phyloP scores from a whole-genome alignment of 306 rosid species.

The Corylus heterophylla region DNA sequence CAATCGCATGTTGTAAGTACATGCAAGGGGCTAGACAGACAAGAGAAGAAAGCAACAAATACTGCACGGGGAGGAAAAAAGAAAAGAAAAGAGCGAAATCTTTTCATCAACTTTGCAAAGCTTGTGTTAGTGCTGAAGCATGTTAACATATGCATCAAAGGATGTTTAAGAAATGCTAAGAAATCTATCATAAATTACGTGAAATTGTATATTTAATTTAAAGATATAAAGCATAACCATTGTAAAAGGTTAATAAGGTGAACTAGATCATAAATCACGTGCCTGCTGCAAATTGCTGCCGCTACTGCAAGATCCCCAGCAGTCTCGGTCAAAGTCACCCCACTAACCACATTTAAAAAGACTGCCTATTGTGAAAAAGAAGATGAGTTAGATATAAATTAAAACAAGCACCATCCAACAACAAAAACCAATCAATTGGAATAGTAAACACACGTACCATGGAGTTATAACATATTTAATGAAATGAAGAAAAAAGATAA shows the following conservation, averaged over 20 bases:
- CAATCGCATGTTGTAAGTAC: not conserved
- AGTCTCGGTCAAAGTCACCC: slow-evolving; percentile 68
- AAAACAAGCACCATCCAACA: slow-evolving; percentile 10
- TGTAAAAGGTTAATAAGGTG: slow-evolving; percentile 10
- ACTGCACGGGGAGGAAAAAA: not conserved
- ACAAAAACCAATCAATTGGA: slow-evolving; percentile 13
- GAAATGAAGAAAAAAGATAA: not conserved
- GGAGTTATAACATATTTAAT: not conserved
- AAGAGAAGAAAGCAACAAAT: not conserved
- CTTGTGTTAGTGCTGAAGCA: not conserved
- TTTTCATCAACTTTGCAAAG: not conserved
- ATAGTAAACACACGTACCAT: not conserved
- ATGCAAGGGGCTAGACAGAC: not conserved
- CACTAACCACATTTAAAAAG: slow-evolving; percentile 78
- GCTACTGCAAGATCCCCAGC: slow-evolving; percentile 98
- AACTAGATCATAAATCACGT: slow-evolving; percentile 31
- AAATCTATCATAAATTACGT: not conserved
- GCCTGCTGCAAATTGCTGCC: slow-evolving; percentile 98
- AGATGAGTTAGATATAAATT: slow-evolving; percentile 2
- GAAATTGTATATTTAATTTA: not conserved
- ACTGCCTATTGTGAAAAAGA: slow-evolving; percentile 46
- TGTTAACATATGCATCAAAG: not conserved
- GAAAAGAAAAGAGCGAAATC: not conserved
- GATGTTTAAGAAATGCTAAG: not conserved
- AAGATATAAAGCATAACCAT: not conserved